phyloP scores from a whole-genome alignment of 148 eudicot genomes.

The Rhododendron vialii region DNA sequence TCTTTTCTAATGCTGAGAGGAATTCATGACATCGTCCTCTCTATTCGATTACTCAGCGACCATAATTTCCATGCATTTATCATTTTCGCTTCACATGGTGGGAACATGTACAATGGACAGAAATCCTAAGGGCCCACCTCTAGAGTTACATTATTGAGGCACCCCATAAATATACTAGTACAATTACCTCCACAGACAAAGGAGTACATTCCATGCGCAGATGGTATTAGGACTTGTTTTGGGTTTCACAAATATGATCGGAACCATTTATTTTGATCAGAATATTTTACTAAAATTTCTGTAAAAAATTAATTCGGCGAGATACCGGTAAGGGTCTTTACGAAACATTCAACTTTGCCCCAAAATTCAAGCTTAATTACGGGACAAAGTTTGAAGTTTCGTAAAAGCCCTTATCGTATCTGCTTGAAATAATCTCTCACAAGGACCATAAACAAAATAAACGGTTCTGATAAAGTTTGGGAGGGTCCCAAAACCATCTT shows the following conservation, averaged over 20 bases:
- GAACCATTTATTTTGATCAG: not conserved
- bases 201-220: too few species aligned
- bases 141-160: not conserved
- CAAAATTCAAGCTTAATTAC: not conserved
- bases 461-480: too few species aligned
- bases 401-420: accelerated
- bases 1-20: not conserved
- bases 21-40: not conserved
- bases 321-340: not conserved
- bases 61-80: not conserved
- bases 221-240: too few species aligned
- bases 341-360: not conserved
- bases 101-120: not conserved
- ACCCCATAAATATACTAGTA: not conserved
- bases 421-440: not conserved
- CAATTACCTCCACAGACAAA: not conserved
- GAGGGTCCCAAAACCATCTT: too few species aligned
- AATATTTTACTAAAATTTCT: too few species aligned
- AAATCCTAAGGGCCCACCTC: not conserved
- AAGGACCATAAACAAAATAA: too few species aligned
- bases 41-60: not conserved
- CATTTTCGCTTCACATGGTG: not conserved
- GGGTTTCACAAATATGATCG: not conserved
- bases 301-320: too few species aligned
- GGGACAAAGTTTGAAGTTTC: not conserved